phyloP scores from a whole-genome alignment of 192 early-diverging fungal species.

The Piromyces finnis region DNA sequence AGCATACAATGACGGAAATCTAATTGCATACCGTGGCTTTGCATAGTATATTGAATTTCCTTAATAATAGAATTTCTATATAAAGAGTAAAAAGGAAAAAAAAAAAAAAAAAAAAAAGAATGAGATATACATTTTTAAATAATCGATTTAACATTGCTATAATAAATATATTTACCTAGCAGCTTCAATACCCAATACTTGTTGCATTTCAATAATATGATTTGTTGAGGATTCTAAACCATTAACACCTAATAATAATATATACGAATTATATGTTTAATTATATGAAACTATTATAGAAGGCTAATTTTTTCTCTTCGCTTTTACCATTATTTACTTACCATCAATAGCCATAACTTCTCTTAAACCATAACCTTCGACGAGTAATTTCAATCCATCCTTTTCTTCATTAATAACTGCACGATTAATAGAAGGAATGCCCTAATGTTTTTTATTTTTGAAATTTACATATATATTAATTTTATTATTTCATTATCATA shows the following conservation, averaged over 20 bases:
- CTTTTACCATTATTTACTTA: too few species aligned
- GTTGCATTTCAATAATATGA: slow-evolving; percentile 79
- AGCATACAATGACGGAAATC: slow-evolving; percentile 92
- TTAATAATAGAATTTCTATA: slow-evolving; percentile 62
- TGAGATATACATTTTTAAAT: too few species aligned
- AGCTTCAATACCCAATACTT: slow-evolving; percentile 91
- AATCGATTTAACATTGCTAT: too few species aligned
- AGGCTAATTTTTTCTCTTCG: too few species aligned
- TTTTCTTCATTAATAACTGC: slow-evolving; percentile 69
- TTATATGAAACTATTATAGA: too few species aligned
- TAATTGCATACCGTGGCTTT: slow-evolving; percentile 78
- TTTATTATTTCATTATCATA: too few species aligned
- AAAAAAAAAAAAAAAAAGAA: too few species aligned
- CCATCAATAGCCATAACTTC: slow-evolving; percentile 94
- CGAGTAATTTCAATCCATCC: slow-evolving; percentile 42
- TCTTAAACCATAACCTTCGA: slow-evolving; percentile 84
- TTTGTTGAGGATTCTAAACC: slow-evolving; percentile 65
- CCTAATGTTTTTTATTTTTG: slow-evolving; percentile 14
- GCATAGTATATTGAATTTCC: slow-evolving; percentile 76
- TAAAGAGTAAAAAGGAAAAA: too few species aligned
- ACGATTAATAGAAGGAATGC: slow-evolving; percentile 60
- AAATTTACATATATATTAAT: background rate
- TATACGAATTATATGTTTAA: too few species aligned
- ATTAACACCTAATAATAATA: slow-evolving; percentile 54
- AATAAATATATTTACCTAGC: slow-evolving; percentile 55